Conservation (phyloP, 1,284 basidiomycete species). For the Fistulina hepatica region DNA sequence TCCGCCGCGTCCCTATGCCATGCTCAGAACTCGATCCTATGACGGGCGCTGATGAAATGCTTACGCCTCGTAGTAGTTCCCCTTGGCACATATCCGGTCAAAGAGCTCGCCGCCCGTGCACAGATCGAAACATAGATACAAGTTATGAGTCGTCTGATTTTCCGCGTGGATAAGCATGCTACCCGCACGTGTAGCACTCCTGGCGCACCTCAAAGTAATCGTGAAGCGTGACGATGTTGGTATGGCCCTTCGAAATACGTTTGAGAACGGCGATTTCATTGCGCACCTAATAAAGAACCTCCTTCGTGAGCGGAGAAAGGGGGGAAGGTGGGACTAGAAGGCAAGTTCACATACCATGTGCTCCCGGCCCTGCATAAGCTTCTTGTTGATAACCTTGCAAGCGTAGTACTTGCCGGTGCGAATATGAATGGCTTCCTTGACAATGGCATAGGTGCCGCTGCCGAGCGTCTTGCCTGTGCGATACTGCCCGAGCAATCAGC, state of each 20-base stretch:
- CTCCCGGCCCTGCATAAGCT: constrained; percentile 90
- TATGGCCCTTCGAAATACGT: constrained; percentile 84
- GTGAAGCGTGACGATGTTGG: constrained; percentile 83
- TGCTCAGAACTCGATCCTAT: neutral
- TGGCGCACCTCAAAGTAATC: constrained; percentile 88
- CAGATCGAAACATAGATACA: constrained; percentile 92
- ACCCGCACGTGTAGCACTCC: constrained; percentile 1
- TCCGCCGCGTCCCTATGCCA: constrained; percentile 72
- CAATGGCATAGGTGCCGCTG: constrained; percentile 86
- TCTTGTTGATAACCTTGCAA: constrained; percentile 96
- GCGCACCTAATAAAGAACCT: constrained; percentile 67
- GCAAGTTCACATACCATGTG: constrained; percentile 55
- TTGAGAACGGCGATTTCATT: constrained; percentile 97
- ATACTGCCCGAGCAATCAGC: constrained; percentile 41
- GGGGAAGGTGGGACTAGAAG: constrained; percentile 4
- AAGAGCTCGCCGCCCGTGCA: constrained; percentile 98
- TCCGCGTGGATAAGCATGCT: neutral
- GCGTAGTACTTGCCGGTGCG: constrained; percentile 80
- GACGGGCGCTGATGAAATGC: constrained; percentile 20
- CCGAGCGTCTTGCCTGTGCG: constrained; percentile 89
- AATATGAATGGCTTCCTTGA: constrained; percentile 94
- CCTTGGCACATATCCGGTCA: constrained; percentile 95
- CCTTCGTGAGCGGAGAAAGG: constrained; percentile 5
- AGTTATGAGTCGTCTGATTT: constrained; percentile 77
- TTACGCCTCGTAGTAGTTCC: constrained; percentile 90